Evolutionary conservation across 768 basidiomycete species (phyloP).

Genomic region (Butyriboletus loyo): DNA sequence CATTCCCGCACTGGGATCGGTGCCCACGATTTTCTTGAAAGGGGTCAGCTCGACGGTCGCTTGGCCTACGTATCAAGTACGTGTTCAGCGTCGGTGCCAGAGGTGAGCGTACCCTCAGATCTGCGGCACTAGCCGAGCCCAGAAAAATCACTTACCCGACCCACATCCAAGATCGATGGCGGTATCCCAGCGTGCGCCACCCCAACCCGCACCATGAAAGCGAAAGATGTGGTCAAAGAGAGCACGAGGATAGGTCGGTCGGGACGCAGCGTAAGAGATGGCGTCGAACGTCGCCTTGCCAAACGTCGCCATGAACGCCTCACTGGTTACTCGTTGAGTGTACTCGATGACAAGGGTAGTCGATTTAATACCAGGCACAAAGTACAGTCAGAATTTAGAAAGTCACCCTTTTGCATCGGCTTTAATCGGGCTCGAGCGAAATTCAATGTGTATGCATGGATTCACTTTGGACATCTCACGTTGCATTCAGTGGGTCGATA

Average conservation of each 20-base stretch:
- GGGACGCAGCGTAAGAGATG: conserved; percentile 57
- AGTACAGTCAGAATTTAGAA: too few species aligned
- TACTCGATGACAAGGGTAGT: not conserved
- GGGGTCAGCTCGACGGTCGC: conserved; percentile 56
- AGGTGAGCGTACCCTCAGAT: not conserved
- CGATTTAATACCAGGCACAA: too few species aligned
- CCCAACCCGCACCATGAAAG: conserved; percentile 43
- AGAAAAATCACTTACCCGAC: conserved; percentile 49
- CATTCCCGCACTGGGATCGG: conserved; percentile 77
- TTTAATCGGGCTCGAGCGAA: not conserved
- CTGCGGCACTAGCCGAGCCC: not conserved
- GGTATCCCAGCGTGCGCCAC: conserved; percentile 41
- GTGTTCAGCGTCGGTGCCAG: not conserved
- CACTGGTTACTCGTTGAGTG: not conserved
- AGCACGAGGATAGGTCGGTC: conserved; percentile 70
- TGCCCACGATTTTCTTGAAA: conserved; percentile 62
- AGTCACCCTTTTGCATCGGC: not conserved
- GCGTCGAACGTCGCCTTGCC: conserved; percentile 69
- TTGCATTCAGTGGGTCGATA: not conserved
- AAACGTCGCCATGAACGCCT: conserved; percentile 67
- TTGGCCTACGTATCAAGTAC: conserved; percentile 41
- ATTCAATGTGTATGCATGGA: not conserved
- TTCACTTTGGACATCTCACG: not conserved
- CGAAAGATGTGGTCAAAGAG: conserved; percentile 62
- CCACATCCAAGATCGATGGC: conserved; percentile 83